Conservation (phyloP, 73 alveolate species). For the Tetrahymena elliotti region DNA sequence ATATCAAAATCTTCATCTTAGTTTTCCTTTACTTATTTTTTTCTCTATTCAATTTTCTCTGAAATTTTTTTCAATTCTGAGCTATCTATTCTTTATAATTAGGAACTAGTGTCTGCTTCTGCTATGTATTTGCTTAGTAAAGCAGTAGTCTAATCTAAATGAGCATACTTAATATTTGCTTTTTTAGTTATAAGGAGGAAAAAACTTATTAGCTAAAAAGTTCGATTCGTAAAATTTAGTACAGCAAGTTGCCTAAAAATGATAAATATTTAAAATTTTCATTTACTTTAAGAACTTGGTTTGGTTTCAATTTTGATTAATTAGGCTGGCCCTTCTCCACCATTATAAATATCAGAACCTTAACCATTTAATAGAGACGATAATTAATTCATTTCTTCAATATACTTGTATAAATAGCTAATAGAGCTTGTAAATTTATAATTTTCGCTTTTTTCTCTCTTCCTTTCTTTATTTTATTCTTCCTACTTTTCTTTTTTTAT, state of each 20-base stretch:
- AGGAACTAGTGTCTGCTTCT: neutral
- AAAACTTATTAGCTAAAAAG: neutral
- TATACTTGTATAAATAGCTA: neutral
- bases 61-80: neutral
- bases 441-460: neutral
- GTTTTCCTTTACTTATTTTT: neutral
- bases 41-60: neutral
- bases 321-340: neutral
- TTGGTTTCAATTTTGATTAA: neutral
- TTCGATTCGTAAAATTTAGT: neutral
- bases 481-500: neutral
- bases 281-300: neutral
- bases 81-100: neutral
- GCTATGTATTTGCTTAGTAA: neutral
- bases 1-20: neutral
- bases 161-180: neutral
- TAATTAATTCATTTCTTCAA: neutral
- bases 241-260: neutral
- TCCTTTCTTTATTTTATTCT: neutral
- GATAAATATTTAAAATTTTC: neutral
- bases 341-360: neutral
- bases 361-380: neutral
- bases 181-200: neutral
- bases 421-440: neutral
- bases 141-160: neutral